phyloP scores from a whole-genome alignment of 441 rosid genomes.

The Francoa sonchifolia region DNA sequence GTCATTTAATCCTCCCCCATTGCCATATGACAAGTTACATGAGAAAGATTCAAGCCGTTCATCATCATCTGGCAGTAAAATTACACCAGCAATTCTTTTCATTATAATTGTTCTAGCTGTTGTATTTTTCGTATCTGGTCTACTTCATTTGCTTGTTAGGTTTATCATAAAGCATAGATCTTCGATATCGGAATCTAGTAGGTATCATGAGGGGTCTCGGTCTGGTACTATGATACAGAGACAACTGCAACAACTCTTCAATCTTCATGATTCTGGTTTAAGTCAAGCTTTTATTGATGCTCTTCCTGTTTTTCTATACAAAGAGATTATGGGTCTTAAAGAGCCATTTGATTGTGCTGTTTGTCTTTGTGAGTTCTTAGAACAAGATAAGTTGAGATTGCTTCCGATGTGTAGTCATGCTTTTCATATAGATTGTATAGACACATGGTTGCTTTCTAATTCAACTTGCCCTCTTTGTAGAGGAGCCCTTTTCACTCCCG shows the following conservation, averaged over 20 bases:
- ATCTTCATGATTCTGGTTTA: conserved; percentile 4
- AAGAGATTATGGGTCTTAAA: background rate
- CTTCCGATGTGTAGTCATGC: conserved; percentile 7
- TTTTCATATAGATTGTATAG: conserved; percentile 7
- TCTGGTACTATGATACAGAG: background rate
- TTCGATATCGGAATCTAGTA: background rate
- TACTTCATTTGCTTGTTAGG: too few relatives aligned
- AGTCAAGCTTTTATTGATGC: conserved; percentile 1
- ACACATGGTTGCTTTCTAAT: conserved; percentile 7
- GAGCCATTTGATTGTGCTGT: conserved; percentile 9
- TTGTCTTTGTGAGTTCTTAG: conserved; percentile 4
- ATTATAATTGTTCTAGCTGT: too few relatives aligned
- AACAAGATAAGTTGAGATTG: conserved; percentile 7
- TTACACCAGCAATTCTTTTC: too few relatives aligned
- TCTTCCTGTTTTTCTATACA: conserved; percentile 1
- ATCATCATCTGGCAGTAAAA: too few relatives aligned
- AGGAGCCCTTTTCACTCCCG: conserved; percentile 9
- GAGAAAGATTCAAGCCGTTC: too few relatives aligned
- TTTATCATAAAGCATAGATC: too few relatives aligned
- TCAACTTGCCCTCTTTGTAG: conserved; percentile 10
- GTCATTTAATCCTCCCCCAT: too few relatives aligned
- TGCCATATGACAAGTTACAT: too few relatives aligned
- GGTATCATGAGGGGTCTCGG: background rate
- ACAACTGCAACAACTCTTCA: background rate
- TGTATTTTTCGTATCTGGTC: too few relatives aligned